Evolutionary conservation across 495 filamentous ascomycete species (phyloP), one percentile per base, ranked within the genome.

Genomic region (Podospora bellae-mahoneyi): DNA sequence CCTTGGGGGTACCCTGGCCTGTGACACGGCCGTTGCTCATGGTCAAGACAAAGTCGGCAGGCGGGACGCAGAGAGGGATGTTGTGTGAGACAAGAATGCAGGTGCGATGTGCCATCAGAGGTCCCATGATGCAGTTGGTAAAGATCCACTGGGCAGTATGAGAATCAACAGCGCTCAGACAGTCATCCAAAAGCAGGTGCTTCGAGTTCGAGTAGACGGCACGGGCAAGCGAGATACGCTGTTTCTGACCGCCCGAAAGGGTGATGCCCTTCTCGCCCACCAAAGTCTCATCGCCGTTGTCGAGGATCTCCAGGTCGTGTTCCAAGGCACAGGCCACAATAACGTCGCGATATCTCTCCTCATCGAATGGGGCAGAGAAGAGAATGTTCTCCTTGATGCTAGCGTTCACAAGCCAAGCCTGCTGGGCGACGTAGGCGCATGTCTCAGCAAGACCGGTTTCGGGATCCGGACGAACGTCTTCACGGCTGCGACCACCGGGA

Each of bases 61-160:
- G 80, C 48, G 94, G 92, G 10, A 92, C 89, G 73, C 92, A 93
- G 23, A 99, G 84, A 5, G 90, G 85, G 53, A 94, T 85, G 72
- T 97, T 99, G 79, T 99, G 95, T 1, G 95, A 97, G n/a, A 99
- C 94, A 59, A 99, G 82, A 28, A 99, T 92, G 77, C 96, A 98
- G 53, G 95, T 97, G 54, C 95, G 86, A 68, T 86, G 83, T 60
- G 86, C 76, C 95, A 99, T 98, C 67, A 99, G 78, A 3, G 93
- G 92, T 6, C 95, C 95, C 69, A 90, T 89, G 69, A 99, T 89
- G 64, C 93, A 94, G 73, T 97, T 89, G 70, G 89, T 91, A 79
- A 98, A 98, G 70, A 99, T 97, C 88, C 97, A 97, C 79, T 97
- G 97, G 10, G 93, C 94, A 1, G 95, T 98, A 73, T 99, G 95